Conservation (phyloP, 164 flowering plant genomes). For the Kalanchoe fedtschenkoi region DNA sequence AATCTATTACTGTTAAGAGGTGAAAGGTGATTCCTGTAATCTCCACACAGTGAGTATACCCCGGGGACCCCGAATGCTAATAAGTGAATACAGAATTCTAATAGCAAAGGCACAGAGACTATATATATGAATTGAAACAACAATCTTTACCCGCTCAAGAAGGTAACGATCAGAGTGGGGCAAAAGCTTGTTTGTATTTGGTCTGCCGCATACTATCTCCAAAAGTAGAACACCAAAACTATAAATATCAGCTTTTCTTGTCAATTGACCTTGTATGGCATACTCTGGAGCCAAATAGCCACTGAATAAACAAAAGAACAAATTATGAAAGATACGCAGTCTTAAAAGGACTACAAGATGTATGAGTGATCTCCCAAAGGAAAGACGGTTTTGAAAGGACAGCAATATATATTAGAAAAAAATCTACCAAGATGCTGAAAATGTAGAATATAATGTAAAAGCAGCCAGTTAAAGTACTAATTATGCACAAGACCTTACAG, state of each 20-base stretch:
- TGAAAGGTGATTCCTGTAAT: too few relatives aligned
- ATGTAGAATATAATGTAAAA: neutral
- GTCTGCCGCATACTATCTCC: constrained; percentile 40
- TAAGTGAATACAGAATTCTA: neutral
- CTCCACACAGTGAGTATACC: too few relatives aligned
- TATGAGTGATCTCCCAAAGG: too few relatives aligned
- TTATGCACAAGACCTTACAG: neutral
- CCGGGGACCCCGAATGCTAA: neutral
- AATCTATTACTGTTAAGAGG: too few relatives aligned
- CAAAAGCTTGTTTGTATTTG: constrained; percentile 20
- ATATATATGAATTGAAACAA: neutral
- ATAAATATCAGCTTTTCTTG: constrained; percentile 41
- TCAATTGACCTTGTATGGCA: constrained; percentile 38
- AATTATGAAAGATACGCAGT: neutral
- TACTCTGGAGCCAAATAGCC: constrained; percentile 51
- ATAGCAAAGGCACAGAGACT: neutral
- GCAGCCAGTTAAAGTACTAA: neutral
- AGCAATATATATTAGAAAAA: too few relatives aligned
- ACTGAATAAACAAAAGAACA: constrained; percentile 14
- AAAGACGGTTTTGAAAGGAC: too few relatives aligned
- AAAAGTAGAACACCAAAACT: constrained; percentile 42
- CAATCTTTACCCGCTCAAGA: constrained; percentile 33
- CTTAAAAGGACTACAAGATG: neutral
- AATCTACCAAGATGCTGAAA: neutral
- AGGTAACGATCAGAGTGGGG: constrained; percentile 29